Conservation (phyloP, 2,329 filamentous ascomycete genomes). For the Ampelomyces quisqualis region DNA sequence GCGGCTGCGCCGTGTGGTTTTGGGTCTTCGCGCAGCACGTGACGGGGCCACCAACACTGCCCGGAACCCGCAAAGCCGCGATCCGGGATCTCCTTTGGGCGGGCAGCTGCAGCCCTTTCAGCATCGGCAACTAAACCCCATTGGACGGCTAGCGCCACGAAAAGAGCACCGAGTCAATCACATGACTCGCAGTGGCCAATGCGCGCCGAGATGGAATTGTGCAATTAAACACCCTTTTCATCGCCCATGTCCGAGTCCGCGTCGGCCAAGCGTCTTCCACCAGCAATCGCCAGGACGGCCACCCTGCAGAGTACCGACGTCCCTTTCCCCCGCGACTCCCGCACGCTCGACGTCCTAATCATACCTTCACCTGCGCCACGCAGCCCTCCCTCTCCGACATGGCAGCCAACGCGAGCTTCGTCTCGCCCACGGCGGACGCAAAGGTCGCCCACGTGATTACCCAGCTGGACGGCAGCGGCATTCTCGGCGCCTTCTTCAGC, state of each 20-base stretch:
- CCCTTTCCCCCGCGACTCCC: conserved; percentile 6
- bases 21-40: too few relatives aligned
- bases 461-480: conserved; percentile 33
- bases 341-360: conserved; percentile 4
- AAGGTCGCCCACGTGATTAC: conserved; percentile 35
- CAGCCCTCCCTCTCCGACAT: conserved; percentile 17
- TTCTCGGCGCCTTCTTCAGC: conserved; percentile 36
- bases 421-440: conserved; percentile 44
- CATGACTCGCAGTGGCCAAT: conserved; percentile 14
- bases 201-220: conserved; percentile 11
- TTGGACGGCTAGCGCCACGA: neutral
- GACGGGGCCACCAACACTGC: neutral
- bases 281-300: conserved; percentile 6
- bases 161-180: conserved; percentile 3
- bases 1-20: too few relatives aligned
- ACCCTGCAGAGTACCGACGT: conserved; percentile 1
- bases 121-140: conserved; percentile 11
- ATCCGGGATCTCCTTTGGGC: neutral
- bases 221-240: conserved; percentile 21
- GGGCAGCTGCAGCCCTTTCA: too few relatives aligned
- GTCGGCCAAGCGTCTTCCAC: conserved; percentile 12
- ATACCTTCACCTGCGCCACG: conserved; percentile 5
- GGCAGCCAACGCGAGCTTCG: conserved; percentile 43
- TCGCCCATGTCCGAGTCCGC: conserved; percentile 6
- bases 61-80: conserved; percentile 1